Conservation (phyloP, 202 grass and related monocot species). For the Musa balbisiana region DNA sequence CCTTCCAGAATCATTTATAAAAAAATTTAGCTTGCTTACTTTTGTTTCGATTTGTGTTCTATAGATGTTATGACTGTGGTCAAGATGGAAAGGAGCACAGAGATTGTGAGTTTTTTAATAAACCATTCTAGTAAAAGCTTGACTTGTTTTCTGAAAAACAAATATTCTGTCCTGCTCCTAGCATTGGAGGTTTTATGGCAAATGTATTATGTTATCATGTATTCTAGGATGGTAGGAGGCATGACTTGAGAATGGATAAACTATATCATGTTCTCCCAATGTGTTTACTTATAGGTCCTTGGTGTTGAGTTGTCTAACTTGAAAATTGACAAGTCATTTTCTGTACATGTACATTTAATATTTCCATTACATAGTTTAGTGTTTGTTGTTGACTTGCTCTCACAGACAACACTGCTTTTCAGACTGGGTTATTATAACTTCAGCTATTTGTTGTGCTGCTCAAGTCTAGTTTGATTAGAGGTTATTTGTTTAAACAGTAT, state of each 20-base stretch:
- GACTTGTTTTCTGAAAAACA: slow-evolving; percentile 11
- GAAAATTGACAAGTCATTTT: not conserved
- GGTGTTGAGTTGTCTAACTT: slow-evolving; percentile 4
- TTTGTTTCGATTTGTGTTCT: slow-evolving; percentile 15
- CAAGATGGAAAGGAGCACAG: slow-evolving; percentile 45
- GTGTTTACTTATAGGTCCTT: not conserved
- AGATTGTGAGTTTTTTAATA: slow-evolving; percentile 46
- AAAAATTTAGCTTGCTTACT: slow-evolving; percentile 3
- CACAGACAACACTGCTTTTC: not conserved
- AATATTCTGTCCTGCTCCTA: not conserved
- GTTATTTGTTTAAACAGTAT: not conserved
- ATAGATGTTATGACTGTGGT: slow-evolving; percentile 41
- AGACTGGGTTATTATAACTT: not conserved
- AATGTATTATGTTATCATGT: not conserved
- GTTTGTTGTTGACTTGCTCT: not conserved
- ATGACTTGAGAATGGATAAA: not conserved
- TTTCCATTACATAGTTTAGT: not conserved
- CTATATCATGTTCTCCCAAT: not conserved
- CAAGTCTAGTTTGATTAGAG: not conserved
- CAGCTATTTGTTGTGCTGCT: not conserved
- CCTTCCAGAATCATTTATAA: slow-evolving; percentile 20
- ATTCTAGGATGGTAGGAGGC: not conserved
- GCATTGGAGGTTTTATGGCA: too few species aligned
- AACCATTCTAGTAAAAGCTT: slow-evolving; percentile 5
- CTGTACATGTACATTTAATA: not conserved